phyloP scores from a whole-genome alignment of 2,329 filamentous ascomycete species.

The Alternaria metachromatica region DNA sequence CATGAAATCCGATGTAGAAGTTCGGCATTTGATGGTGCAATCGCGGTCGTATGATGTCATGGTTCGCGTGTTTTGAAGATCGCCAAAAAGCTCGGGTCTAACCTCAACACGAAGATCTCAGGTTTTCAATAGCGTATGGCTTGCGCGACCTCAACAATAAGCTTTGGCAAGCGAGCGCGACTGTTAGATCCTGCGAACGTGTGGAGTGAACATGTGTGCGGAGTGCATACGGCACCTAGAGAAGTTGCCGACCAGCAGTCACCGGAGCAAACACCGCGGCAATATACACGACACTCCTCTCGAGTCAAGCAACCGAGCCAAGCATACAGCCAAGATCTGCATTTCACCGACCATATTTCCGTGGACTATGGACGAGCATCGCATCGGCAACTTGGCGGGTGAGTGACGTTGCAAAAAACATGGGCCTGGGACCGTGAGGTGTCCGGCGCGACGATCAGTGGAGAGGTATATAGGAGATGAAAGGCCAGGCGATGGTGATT shows the following conservation, averaged over 20 bases:
- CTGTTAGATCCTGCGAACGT: not conserved
- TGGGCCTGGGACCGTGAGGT: not conserved
- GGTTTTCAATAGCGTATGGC: not conserved
- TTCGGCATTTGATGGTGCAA: not conserved
- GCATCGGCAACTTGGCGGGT: not conserved
- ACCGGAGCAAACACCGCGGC: not conserved
- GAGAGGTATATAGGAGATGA: not conserved
- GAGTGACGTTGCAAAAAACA: not conserved
- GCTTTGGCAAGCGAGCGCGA: not conserved
- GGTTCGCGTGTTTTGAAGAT: not conserved
- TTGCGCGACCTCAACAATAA: not conserved
- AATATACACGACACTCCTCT: not conserved
- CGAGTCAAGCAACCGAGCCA: not conserved
- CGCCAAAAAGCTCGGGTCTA: not conserved
- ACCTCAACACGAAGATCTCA: not conserved
- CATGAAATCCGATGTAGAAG: not conserved
- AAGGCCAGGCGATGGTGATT: not conserved
- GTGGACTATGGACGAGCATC: not conserved
- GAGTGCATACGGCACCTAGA: not conserved
- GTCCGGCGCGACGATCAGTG: not conserved
- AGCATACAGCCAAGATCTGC: not conserved
- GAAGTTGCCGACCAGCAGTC: not conserved
- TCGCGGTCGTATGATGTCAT: not conserved
- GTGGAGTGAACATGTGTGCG: not conserved
- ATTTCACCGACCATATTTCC: not conserved